These are phyloP conservation scores for Helminthosporium solani DNA, from an alignment of 2,329 filamentous ascomycete species.

Conservation along the genomic window DNA sequence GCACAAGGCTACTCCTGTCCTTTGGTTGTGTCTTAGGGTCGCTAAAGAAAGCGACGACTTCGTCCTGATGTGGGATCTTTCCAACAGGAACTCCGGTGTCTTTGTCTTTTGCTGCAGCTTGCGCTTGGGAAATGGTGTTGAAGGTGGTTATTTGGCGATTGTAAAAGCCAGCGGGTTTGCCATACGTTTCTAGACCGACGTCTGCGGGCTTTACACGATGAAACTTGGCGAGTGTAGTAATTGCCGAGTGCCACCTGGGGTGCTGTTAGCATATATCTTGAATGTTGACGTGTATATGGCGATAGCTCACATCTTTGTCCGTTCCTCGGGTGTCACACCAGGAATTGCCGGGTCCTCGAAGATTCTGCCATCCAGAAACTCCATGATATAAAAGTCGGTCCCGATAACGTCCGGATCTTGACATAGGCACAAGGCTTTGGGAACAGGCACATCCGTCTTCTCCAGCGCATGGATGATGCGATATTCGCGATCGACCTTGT, in stretches of 20 bases:
- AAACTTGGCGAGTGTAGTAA: slow-evolving; percentile 79
- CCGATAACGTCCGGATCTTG: slow-evolving; percentile 78
- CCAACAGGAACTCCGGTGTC: slow-evolving; percentile 78
- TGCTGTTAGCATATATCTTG: slow-evolving; percentile 1
- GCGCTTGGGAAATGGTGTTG: slow-evolving; percentile 71
- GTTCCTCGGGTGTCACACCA: slow-evolving; percentile 65
- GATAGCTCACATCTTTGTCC: slow-evolving; percentile 64
- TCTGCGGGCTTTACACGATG: slow-evolving; percentile 69
- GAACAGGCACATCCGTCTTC: slow-evolving; percentile 79
- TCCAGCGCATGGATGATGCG: slow-evolving; percentile 82
- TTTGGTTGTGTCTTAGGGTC: slow-evolving; percentile 68
- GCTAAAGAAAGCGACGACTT: slow-evolving; percentile 76
- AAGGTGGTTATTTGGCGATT: slow-evolving; percentile 83
- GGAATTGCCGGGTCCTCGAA: slow-evolving; percentile 87
- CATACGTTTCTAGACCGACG: slow-evolving; percentile 72
- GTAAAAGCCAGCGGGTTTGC: slow-evolving; percentile 76
- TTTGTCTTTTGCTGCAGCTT: slow-evolving; percentile 72
- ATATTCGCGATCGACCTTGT: slow-evolving; percentile 96
- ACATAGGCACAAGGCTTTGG: slow-evolving; percentile 79
- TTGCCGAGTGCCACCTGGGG: slow-evolving; percentile 76
- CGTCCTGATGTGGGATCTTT: slow-evolving; percentile 77
- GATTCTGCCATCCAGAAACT: slow-evolving; percentile 89
- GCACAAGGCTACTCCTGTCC: slow-evolving; percentile 78
- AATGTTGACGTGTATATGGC: not conserved
- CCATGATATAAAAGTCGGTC: slow-evolving; percentile 96